Evolutionary conservation across 768 basidiomycete genomes (phyloP).

Genomic region (Trametes gibbosa): DNA sequence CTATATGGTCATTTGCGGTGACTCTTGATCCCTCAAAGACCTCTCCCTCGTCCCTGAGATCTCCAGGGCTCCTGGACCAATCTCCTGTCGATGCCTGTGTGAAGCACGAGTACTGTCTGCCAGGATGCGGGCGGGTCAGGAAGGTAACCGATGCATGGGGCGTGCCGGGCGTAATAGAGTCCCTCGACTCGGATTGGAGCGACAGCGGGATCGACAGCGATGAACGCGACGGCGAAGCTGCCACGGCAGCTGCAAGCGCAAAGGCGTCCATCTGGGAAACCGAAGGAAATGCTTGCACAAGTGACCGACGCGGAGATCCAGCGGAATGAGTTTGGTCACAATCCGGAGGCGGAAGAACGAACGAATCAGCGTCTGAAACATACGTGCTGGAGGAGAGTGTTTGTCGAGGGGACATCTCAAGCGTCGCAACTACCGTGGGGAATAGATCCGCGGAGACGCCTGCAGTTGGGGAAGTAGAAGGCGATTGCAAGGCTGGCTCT

Average conservation of each 20-base stretch:
- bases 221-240: conserved; percentile 10
- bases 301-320: neutral
- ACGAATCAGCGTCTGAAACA: conserved; percentile 21
- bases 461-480: neutral
- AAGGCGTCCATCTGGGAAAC: conserved; percentile 27
- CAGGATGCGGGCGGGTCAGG: neutral
- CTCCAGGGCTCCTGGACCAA: neutral
- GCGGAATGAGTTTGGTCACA: neutral
- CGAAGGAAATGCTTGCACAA: neutral
- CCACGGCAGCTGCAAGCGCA: conserved; percentile 20
- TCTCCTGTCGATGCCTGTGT: neutral
- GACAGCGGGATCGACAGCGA: conserved; percentile 23
- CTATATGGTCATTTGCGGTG: neutral
- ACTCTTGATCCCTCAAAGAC: neutral
- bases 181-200: conserved; percentile 7
- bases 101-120: neutral
- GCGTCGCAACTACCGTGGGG: neutral
- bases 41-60: neutral
- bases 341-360: conserved; percentile 20
- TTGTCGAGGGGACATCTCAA: neutral
- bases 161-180: neutral
- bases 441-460: conserved; percentile 1
- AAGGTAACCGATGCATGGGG: neutral
- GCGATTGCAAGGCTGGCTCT: neutral
- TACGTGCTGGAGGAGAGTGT: conserved; percentile 1